Base-by-base conservation (phyloP, 2,329 filamentous ascomycete genomes). In the Talaromyces sp. region DNA sequence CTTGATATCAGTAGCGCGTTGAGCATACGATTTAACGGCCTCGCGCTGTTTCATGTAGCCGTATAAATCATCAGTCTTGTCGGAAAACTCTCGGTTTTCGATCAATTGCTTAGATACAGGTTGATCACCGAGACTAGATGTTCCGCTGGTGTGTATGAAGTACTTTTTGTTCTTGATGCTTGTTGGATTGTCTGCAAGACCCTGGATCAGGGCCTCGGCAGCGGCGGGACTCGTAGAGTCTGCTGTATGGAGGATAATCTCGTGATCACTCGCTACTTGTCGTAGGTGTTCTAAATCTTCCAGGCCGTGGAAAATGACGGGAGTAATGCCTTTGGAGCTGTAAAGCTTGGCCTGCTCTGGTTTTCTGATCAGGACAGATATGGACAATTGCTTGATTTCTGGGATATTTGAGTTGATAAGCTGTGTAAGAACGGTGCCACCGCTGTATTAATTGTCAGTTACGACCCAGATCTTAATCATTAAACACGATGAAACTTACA, bases 61-160 rank as follows among this genome's bases (percentile, higher is more conserved):
- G 47, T 62, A 62, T 39, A 62, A 31, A 19, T 62, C 49, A 35
- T 54, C 33, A 31, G 33, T 33, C 10, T 52, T 62, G 7, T 62
- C 60, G 33, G 47, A 52, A 13, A 62, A 62, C 6, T 41, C 47
- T 54, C 60, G 16, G 1, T 13, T 16, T 22, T 62, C 47, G 35
- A 54, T 41, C 9, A 52, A 16, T 31, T 27, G 27, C 19, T 22
- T 22, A 9, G 47, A 31, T 8, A 62, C 49, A 13, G 47, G 60
- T 22, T 35, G 49, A n/a, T 62, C 60, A n/a, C 47, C 60, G 2
- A 62, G 47, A 33, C 60, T 62, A 8, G 47, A 62, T 11, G 60
- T 62, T 27, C 47, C 47, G 24, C 45, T 52, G 47, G 60, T 62
- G 11, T 62, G 60, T 50, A 62, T 62, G 13, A 62, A 54, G 22